Percentiles rank a stretch among this genome's conserved stretches.
Conservation (phyloP, 176 grass and related monocot genomes). For the Triticum turgidum region DNA sequence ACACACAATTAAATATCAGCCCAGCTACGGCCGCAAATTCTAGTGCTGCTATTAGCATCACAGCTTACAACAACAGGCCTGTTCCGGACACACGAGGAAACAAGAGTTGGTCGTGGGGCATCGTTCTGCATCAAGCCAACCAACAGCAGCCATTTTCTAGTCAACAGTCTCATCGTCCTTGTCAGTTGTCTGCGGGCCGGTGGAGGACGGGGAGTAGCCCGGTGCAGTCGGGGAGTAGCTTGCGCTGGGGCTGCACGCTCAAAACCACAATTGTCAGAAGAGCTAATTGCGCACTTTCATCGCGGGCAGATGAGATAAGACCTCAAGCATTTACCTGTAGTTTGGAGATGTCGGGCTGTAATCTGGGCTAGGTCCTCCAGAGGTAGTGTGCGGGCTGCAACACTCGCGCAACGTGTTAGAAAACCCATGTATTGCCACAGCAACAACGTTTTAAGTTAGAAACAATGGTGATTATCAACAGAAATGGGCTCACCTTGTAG, state of each 20-base stretch:
- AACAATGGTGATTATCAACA: neutral
- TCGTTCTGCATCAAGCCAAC: neutral
- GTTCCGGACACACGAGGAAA: neutral
- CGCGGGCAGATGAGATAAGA: neutral
- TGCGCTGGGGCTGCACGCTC: conserved; percentile 66
- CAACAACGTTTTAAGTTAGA: neutral
- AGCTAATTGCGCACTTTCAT: neutral
- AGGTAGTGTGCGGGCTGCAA: conserved; percentile 67
- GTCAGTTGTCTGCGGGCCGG: conserved; percentile 51
- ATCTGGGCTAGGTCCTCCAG: conserved; percentile 64
- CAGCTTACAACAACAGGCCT: neutral
- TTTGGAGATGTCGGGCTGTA: conserved; percentile 93
- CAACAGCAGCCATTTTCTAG: neutral
- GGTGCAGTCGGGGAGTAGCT: conserved; percentile 91
- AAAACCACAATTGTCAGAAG: conserved; percentile 8
- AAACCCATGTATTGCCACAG: neutral
- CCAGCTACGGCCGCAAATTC: neutral
- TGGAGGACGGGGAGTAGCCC: conserved; percentile 79
- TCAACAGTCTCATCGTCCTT: conserved; percentile 43
- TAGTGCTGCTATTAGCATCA: conserved; percentile 21
- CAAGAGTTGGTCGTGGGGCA: neutral
- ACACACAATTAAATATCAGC: neutral
- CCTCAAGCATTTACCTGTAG: conserved; percentile 58
- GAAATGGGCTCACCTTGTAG: conserved; percentile 54
- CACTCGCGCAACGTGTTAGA: neutral